Percentiles rank a stretch among this genome's conserved stretches.
These are phyloP conservation scores for Austroboletus eburneus DNA, from an alignment of 768 basidiomycete species.

Conservation along the genomic window DNA sequence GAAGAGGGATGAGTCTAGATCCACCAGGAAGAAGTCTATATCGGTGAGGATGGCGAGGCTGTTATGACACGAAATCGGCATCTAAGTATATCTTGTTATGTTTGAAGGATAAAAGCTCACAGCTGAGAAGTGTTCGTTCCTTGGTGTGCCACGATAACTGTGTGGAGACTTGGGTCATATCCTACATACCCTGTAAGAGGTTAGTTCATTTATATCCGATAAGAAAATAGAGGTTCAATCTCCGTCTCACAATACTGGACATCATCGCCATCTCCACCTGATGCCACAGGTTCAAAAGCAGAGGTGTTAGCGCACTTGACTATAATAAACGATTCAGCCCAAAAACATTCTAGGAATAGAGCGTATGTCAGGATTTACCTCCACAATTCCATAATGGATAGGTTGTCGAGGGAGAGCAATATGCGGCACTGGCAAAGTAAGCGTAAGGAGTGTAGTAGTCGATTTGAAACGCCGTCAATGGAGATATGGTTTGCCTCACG, in stretches of 20 bases:
- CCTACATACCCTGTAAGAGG: constrained; percentile 30
- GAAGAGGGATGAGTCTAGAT: constrained; percentile 41
- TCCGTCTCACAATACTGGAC: constrained; percentile 41
- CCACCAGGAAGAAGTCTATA: constrained; percentile 26
- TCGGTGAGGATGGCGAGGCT: constrained; percentile 40
- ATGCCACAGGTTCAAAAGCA: constrained; percentile 39
- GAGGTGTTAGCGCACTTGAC: constrained; percentile 41
- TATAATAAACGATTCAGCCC: constrained; percentile 9
- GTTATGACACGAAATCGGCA: background rate
- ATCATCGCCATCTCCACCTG: constrained; percentile 40
- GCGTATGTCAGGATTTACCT: constrained; percentile 26
- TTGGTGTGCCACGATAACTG: constrained; percentile 34
- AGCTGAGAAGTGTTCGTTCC: constrained; percentile 24
- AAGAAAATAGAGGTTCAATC: no score
- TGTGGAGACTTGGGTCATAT: constrained; percentile 34
- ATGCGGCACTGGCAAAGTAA: constrained; percentile 45
- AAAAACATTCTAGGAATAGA: background rate
- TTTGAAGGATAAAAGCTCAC: constrained; percentile 43
- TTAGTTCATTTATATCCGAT: background rate
- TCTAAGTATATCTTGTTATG: constrained; percentile 17
- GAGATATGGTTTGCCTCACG: constrained; percentile 34
- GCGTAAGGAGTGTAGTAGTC: constrained; percentile 43
- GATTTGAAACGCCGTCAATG: constrained; percentile 38
- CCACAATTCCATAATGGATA: constrained; percentile 53
- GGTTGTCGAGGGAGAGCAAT: constrained; percentile 39